These are phyloP conservation scores for Beauveria sp. DNA, from an alignment of 2,329 filamentous ascomycete genomes.

Conservation along the genomic window DNA sequence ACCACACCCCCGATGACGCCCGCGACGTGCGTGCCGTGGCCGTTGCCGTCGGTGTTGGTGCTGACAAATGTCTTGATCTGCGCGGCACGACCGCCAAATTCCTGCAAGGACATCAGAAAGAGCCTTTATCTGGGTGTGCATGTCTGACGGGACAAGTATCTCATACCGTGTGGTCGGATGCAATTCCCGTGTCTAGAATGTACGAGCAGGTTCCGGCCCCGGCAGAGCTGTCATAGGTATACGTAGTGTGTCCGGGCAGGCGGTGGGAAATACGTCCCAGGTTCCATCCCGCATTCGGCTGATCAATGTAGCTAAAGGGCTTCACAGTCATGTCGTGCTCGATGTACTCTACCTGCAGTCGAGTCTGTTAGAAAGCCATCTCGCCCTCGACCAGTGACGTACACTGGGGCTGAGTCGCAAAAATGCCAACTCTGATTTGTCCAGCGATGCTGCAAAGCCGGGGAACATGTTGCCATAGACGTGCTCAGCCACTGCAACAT, in stretches of 20 bases:
- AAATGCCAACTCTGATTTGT: background rate
- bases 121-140: background rate
- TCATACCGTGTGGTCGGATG: background rate
- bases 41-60: conserved; percentile 27
- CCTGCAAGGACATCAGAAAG: conserved; percentile 10
- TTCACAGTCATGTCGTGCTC: background rate
- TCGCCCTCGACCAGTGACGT: background rate
- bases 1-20: conserved; percentile 31
- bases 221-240: conserved; percentile 3
- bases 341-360: background rate
- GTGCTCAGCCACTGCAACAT: background rate
- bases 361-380: background rate
- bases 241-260: background rate
- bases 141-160: background rate
- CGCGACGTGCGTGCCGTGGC: conserved; percentile 35
- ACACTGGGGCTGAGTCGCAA: background rate
- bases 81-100: conserved; percentile 31
- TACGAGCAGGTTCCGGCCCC: conserved; percentile 4
- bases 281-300: background rate
- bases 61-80: conserved; percentile 18
- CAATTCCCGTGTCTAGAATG: conserved; percentile 3
- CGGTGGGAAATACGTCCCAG: conserved; percentile 4
- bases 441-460: background rate
- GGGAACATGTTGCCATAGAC: background rate
- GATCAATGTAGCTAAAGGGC: background rate